Evolutionary conservation across 495 filamentous ascomycete genomes (phyloP), one percentile per base, ranked within the genome.

Genomic region (Daldinia decipiens): DNA sequence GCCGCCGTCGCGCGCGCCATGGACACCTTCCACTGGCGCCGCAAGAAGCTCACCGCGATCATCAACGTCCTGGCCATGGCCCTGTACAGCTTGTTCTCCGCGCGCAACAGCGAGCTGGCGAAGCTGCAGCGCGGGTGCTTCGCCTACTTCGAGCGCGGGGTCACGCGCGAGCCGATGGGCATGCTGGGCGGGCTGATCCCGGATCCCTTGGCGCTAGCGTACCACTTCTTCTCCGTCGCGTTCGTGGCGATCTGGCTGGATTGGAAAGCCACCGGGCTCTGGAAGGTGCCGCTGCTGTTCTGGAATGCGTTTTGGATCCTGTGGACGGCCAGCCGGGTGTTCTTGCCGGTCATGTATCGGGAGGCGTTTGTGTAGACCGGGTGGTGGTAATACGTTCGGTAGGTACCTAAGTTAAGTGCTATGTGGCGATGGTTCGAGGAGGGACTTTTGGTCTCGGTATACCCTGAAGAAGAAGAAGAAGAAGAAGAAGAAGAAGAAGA

Each of bases 61-160:
- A 95, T 99, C 84, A 99, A 99, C 78, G 97, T 98, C 65, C 89
- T 99, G 1, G 94, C 96, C 0, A 91, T 94, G 82, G 94, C 95
- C 0, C 86, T 99, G 2, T 98, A 99, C 80, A 79, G 83, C 26
- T 86, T 98, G 1, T 99, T 99, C 79, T 92, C 96, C 12, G 95
- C 96, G 43, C 83, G 95, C 76, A 92, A 94, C 78, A 71, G 81
- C 43, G 85, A 93, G 65, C 90, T 99, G 39, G 85, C 85, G 65
- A 89, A 90, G 34, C 89, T 98, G 32, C 93, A 97, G 82, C 87
- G 85, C 56, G 95, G 95, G 52, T 98, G 96, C 82, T 98, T 98
- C 84, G 83, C 84, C 47, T 99, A 99, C 78, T 99, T 99, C 83
- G 82, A 93, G 76, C 80, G 87, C 39, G 96, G 95, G 40, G 86